A percentile compares a stretch with the other conserved stretches of the same genome.
Evolutionary conservation across 129 eudicot species (phyloP).

Genomic region (Flaveria sonorensis): DNA sequence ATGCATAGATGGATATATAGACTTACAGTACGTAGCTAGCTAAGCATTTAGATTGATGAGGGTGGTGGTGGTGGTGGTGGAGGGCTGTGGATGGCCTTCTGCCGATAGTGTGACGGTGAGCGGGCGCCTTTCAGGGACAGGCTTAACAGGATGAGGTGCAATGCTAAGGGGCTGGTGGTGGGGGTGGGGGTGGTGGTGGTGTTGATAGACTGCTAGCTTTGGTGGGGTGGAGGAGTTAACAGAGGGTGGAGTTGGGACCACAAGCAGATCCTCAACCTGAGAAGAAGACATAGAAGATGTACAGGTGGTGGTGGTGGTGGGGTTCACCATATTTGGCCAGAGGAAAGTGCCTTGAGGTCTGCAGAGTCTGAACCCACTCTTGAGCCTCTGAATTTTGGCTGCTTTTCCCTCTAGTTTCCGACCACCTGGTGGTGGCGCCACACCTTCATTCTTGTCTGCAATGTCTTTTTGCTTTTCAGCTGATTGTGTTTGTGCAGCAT

Average conservation of each 20-base stretch:
- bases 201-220: conserved; percentile 31
- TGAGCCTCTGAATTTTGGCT: conserved; percentile 79
- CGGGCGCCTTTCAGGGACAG: conserved; percentile 67
- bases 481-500: conserved; percentile 27
- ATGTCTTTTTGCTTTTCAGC: conserved; percentile 20
- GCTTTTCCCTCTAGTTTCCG: conserved; percentile 50
- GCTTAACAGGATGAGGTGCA: conserved; percentile 54
- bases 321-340: conserved; percentile 81
- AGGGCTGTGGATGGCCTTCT: conserved; percentile 2
- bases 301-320: conserved; percentile 13
- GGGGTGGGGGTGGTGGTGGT: conserved; percentile 32
- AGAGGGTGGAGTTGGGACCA: conserved; percentile 92
- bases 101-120: conserved; percentile 47
- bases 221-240: conserved; percentile 73
- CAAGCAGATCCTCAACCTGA: conserved; percentile 58
- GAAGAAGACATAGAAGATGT: conserved; percentile 31
- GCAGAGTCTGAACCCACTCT: conserved; percentile 98
- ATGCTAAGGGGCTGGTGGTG: conserved; percentile 24
- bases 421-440: background rate
- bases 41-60: conserved; percentile 54
- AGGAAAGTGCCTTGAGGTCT: conserved; percentile 93
- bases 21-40: conserved; percentile 35
- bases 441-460: conserved; percentile 25
- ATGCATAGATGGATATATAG: background rate
- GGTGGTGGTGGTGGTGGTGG: conserved; percentile 26